These are phyloP conservation scores for Penicillium tannophilum DNA, from an alignment of 495 filamentous ascomycete species.

Conservation along the genomic window DNA sequence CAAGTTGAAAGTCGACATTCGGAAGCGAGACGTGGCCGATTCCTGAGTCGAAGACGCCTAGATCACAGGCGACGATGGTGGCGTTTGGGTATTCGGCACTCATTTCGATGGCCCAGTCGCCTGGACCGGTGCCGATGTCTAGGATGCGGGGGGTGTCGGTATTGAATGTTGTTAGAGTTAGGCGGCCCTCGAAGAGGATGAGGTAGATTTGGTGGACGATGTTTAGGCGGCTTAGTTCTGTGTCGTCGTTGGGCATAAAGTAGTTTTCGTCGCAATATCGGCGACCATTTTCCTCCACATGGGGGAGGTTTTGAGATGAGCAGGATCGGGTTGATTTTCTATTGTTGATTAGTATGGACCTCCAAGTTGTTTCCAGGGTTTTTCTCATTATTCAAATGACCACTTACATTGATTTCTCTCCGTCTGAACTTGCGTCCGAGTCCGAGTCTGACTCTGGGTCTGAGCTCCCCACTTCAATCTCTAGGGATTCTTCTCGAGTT, in stretches of 20 bases:
- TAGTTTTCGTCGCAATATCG: slow-evolving; percentile 68
- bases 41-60: slow-evolving; percentile 48
- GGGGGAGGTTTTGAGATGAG: slow-evolving; percentile 56
- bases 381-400: background rate
- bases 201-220: slow-evolving; percentile 68
- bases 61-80: slow-evolving; percentile 70
- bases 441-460: slow-evolving; percentile 26
- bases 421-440: slow-evolving; percentile 25
- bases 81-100: slow-evolving; percentile 62
- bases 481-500: slow-evolving; percentile 6
- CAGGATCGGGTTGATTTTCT: slow-evolving; percentile 63
- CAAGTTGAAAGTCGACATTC: slow-evolving; percentile 72
- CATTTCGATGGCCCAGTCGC: slow-evolving; percentile 77
- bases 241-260: slow-evolving; percentile 76
- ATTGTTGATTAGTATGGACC: background rate
- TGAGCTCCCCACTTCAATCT: slow-evolving; percentile 9
- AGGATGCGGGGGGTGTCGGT: slow-evolving; percentile 58
- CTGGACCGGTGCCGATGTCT: slow-evolving; percentile 69
- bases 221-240: slow-evolving; percentile 70
- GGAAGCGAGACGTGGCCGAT: slow-evolving; percentile 56
- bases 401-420: slow-evolving; percentile 33
- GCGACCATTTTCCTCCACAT: slow-evolving; percentile 63
- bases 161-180: slow-evolving; percentile 60
- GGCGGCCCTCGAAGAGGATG: slow-evolving; percentile 57
- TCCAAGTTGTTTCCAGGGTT: background rate